Conservation (phyloP, 495 filamentous ascomycete genomes). For the Glarea lozoyensis region DNA sequence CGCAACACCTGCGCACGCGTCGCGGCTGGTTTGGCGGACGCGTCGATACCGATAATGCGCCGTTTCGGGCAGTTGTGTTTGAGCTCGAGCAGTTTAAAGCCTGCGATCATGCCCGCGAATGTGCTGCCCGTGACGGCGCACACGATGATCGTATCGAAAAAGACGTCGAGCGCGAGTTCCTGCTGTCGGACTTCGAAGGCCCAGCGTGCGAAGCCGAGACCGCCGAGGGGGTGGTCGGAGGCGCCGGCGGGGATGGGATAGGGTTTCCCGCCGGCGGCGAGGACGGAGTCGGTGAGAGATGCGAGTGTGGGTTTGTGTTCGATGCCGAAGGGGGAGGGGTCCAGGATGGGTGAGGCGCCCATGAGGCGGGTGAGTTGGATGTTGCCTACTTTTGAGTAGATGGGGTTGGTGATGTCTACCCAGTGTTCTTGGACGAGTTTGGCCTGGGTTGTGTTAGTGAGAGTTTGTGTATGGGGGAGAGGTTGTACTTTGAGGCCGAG, state of each 20-base stretch:
- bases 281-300: conserved; percentile 36
- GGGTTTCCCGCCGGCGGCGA: conserved; percentile 36
- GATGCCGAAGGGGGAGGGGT: conserved; percentile 45
- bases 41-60: conserved; percentile 53
- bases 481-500: conserved; percentile 34
- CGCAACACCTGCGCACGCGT: conserved; percentile 48
- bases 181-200: conserved; percentile 52
- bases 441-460: conserved; percentile 6
- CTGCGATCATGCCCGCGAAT: conserved; percentile 54
- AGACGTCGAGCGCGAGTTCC: conserved; percentile 45
- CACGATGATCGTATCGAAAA: conserved; percentile 53
- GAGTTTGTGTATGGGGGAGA: not conserved
- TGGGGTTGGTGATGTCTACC: conserved; percentile 44
- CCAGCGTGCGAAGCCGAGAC: conserved; percentile 56
- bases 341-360: conserved; percentile 46
- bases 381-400: conserved; percentile 49
- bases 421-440: conserved; percentile 54
- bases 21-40: conserved; percentile 43
- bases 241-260: conserved; percentile 61
- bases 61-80: conserved; percentile 28
- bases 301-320: conserved; percentile 47
- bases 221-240: conserved; percentile 56
- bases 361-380: conserved; percentile 55
- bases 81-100: conserved; percentile 48
- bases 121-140: conserved; percentile 56